Conservation (phyloP, 163 green algal species). For the Scenedesmus sp. region DNA sequence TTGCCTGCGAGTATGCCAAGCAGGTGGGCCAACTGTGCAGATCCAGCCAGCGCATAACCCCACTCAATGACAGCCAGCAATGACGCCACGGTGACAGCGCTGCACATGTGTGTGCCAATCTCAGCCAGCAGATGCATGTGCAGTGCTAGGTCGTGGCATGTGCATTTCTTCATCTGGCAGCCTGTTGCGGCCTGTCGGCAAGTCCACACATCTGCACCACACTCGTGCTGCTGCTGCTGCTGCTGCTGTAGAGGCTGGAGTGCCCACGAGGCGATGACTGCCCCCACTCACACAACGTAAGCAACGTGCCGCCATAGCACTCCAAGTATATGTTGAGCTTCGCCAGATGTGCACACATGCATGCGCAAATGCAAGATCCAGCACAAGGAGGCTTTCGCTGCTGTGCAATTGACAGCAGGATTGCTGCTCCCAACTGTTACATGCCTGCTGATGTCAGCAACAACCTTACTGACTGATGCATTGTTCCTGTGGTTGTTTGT, state of each 20-base stretch:
- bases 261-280: constrained; percentile 48
- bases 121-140: background rate
- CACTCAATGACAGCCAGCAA: no score
- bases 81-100: background rate
- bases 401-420: background rate
- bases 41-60: background rate
- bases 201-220: background rate
- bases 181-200: background rate
- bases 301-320: background rate
- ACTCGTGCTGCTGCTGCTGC: background rate
- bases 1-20: constrained; percentile 21
- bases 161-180: background rate
- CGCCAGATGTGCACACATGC: background rate
- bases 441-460: background rate
- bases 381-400: background rate
- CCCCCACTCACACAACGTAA: constrained; percentile 49
- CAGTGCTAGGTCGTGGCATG: no score
- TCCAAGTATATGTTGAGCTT: no score
- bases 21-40: background rate
- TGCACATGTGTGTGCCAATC: background rate
- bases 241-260: constrained; percentile 27
- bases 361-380: background rate
- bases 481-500: background rate
- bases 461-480: background rate
- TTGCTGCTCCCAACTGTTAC: background rate